A percentile compares a stretch with the other conserved stretches of the same genome.
Conservation (phyloP, 2,329 filamentous ascomycete species). For the Parasarocladium wereldwijsianum region DNA sequence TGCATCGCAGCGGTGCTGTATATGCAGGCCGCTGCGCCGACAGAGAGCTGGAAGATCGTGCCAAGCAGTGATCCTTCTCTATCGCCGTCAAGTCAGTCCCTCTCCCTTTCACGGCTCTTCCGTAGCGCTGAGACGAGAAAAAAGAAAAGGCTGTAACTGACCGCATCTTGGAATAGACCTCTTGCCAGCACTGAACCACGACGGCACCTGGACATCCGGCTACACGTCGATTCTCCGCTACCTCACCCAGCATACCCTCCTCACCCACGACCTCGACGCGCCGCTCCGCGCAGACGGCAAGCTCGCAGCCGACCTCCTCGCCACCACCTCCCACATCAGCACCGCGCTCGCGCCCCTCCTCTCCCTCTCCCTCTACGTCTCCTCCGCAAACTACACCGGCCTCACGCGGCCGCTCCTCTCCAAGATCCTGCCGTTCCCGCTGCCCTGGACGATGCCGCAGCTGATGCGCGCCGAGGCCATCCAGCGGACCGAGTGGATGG, state of each 20-base stretch:
- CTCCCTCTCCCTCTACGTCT: conserved; percentile 80
- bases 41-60: conserved; percentile 52
- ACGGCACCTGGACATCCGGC: conserved; percentile 39
- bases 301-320: conserved; percentile 32
- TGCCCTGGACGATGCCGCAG: conserved; percentile 75
- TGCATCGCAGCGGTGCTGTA: conserved; percentile 76
- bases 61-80: conserved; percentile 58
- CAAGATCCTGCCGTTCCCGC: conserved; percentile 65
- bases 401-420: conserved; percentile 71
- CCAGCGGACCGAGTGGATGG: conserved; percentile 52
- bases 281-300: conserved; percentile 18
- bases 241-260: conserved; percentile 25
- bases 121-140: background rate
- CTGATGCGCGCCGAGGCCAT: conserved; percentile 57
- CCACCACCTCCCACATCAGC: conserved; percentile 54
- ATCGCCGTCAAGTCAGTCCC: conserved; percentile 57
- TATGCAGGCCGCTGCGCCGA: conserved; percentile 47
- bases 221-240: conserved; percentile 47
- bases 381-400: conserved; percentile 70
- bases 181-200: conserved; percentile 39
- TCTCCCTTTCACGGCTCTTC: conserved; percentile 9
- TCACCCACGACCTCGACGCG: conserved; percentile 21
- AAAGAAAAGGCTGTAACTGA: conserved; percentile 10
- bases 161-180: conserved; percentile 30
- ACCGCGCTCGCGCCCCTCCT: conserved; percentile 63